Conservation (phyloP, 257 asterid species). For the Anisodus tanguticus region DNA sequence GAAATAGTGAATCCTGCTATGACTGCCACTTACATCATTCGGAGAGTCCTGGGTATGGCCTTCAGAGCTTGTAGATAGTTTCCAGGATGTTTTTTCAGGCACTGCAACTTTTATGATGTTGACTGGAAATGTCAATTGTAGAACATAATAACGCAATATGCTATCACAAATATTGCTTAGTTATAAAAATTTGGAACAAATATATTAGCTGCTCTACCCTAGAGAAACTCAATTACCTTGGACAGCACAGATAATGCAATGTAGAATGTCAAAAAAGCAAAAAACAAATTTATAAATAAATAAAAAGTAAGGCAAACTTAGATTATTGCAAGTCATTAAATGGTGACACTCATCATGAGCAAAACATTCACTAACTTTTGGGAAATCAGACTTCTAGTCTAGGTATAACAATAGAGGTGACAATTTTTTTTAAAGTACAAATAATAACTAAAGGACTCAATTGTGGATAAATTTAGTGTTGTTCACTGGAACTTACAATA, state of each 20-base stretch:
- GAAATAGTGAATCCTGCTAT: conserved; percentile 17
- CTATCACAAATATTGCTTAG: conserved; percentile 15
- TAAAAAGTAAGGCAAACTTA: background rate
- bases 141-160: background rate
- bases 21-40: conserved; percentile 84
- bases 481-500: conserved; percentile 58
- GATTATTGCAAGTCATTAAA: background rate
- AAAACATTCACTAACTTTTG: background rate
- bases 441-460: conserved; percentile 3
- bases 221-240: conserved; percentile 26
- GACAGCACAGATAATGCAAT: conserved; percentile 12
- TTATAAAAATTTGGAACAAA: background rate
- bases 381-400: background rate
- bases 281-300: background rate
- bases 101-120: conserved; percentile 60
- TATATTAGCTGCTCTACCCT: background rate
- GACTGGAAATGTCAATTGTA: conserved; percentile 36
- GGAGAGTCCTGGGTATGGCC: conserved; percentile 94
- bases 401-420: conserved; percentile 3
- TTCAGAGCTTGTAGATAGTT: conserved; percentile 87
- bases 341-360: background rate
- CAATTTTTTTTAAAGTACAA: background rate
- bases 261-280: background rate
- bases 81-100: conserved; percentile 74
- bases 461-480: background rate